Base-by-base conservation (phyloP, 2,329 filamentous ascomycete genomes). In the Neospermospora avenae region DNA sequence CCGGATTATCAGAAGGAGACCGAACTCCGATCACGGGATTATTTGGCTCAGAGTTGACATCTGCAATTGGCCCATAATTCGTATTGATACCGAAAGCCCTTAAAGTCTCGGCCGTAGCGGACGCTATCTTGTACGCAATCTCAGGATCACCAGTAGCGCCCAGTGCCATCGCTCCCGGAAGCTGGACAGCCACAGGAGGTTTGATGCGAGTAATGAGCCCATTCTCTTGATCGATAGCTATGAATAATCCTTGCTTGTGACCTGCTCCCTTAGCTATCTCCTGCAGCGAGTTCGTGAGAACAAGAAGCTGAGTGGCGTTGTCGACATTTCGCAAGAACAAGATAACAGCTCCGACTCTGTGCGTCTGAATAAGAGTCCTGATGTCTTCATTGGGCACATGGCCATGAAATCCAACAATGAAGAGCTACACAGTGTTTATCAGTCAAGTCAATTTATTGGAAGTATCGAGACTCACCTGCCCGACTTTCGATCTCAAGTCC, bases 141-240 rank as follows among this genome's bases (percentile, higher is more conserved):
- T 25, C 68, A 60, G 46, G 70, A 72, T 66, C 59, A 7, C 72
- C 66, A 1, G 76, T 77, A 10, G 77, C 77, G 4, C 75, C 76
- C 4, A 78, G 65, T n/a, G 77, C 71, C 77, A 78, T 78, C 4
- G 75, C 67, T 2, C 76, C 77, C 3, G 77, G 76, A 8, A 78
- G 65, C 53, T 77, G 76, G 11, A 74, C 62, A 35, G 74, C 75
- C 24, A 76, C 69, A 4, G 75, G 74, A 4, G 74, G 71, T 31
- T 72, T 73, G 35, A 78, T 74, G 2, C 76, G 69, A 24, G 77
- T 77, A 28, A 78, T 74, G 7, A 77, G 65, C 3, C 76, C 76
- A 72, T 78, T 78, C 62, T 79, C 77, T 63, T 78, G 76, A 52
- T 78, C 77, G 37, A 77, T 76, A 3, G 73, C 74, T 34, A 79